These are phyloP conservation scores for Didymella pinodella DNA, from an alignment of 2,329 filamentous ascomycete species.

Conservation along the genomic window DNA sequence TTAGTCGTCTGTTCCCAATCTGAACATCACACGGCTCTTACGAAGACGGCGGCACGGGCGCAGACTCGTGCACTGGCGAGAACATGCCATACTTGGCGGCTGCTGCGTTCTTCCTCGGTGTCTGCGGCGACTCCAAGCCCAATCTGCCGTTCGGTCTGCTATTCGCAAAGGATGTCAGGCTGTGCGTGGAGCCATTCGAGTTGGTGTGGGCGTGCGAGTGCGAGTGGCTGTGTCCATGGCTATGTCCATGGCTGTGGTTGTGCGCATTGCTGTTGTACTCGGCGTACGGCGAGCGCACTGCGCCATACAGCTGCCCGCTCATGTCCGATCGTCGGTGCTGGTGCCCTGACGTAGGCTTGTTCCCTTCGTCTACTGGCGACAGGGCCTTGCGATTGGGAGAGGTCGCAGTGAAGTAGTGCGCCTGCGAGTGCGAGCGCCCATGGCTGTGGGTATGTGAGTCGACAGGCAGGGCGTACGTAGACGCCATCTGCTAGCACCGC, in stretches of 20 bases:
- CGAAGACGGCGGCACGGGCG: conserved; percentile 30
- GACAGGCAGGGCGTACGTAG: conserved; percentile 55
- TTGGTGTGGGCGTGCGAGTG: conserved; percentile 38
- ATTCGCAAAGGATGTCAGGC: conserved; percentile 41
- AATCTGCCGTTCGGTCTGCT: conserved; percentile 47
- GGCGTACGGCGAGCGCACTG: conserved; percentile 40
- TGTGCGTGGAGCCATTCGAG: conserved; percentile 42
- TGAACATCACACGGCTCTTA: conserved; percentile 22
- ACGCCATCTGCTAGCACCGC: conserved; percentile 50
- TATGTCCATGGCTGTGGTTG: conserved; percentile 34
- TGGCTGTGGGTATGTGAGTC: conserved; percentile 46
- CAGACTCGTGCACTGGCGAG: conserved; percentile 47
- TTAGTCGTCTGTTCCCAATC: conserved; percentile 10
- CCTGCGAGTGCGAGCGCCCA: conserved; percentile 48
- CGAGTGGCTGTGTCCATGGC: conserved; percentile 37
- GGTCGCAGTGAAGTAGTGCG: conserved; percentile 42
- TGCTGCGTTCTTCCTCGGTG: conserved; percentile 20
- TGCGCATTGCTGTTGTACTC: conserved; percentile 39
- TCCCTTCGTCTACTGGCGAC: conserved; percentile 34
- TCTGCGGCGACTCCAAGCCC: conserved; percentile 52
- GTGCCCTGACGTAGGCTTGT: conserved; percentile 32
- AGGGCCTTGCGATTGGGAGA: conserved; percentile 35
- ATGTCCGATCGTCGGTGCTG: conserved; percentile 46
- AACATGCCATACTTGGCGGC: conserved; percentile 40
- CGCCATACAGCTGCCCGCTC: conserved; percentile 43